These are phyloP conservation scores for Gastrolobium bilobum DNA, from an alignment of 306 rosid species.

Conservation along the genomic window DNA sequence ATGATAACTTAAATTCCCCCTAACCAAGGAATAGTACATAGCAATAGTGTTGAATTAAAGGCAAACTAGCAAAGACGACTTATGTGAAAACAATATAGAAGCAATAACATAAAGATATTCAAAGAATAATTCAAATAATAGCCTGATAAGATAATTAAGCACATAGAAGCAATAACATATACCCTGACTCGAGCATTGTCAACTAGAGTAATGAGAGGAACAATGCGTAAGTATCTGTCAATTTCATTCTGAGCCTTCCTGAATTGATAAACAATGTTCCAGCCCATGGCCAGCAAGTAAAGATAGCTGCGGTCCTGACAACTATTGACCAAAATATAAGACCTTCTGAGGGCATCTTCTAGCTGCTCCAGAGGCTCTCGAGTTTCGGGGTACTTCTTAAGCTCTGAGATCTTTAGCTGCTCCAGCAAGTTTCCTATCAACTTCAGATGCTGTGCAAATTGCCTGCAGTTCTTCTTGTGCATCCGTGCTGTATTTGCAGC, in stretches of 20 bases:
- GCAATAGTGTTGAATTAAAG: neutral
- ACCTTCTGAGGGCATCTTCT: conserved; percentile 94
- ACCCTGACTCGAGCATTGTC: conserved; percentile 97
- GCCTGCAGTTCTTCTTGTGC: conserved; percentile 98
- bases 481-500: conserved; percentile 91
- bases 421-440: conserved; percentile 92
- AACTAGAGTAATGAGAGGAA: conserved; percentile 92
- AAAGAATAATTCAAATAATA: conserved; percentile 29
- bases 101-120: conserved; percentile 15
- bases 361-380: conserved; percentile 96
- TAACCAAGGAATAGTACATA: neutral
- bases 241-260: conserved; percentile 95
- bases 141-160: conserved; percentile 21
- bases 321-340: conserved; percentile 86
- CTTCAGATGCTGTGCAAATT: conserved; percentile 91
- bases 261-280: conserved; percentile 98
- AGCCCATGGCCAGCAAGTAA: conserved; percentile 96
- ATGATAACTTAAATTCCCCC: neutral
- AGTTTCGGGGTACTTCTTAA: conserved; percentile 87
- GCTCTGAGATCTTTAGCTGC: conserved; percentile 97
- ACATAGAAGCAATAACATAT: conserved; percentile 42
- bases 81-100: conserved; percentile 19
- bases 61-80: conserved; percentile 19
- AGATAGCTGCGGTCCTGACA: conserved; percentile 95
- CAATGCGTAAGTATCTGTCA: conserved; percentile 86